These are phyloP conservation scores for Oryza glaberrima DNA, from an alignment of 176 grass and related monocot genomes.

Conservation along the genomic window DNA sequence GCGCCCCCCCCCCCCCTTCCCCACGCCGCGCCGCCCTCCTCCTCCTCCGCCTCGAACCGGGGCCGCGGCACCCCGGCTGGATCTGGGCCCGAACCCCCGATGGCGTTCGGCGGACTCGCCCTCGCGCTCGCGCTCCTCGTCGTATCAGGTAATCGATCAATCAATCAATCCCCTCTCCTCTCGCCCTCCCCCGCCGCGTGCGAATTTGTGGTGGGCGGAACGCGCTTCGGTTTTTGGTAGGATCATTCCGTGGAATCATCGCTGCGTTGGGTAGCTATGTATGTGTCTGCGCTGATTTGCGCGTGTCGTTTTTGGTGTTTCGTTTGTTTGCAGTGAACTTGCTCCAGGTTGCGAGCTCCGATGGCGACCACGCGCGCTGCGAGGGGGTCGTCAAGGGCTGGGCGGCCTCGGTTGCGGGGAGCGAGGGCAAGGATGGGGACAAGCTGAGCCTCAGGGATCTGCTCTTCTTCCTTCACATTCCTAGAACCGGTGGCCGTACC, in stretches of 20 bases:
- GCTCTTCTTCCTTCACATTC: constrained; percentile 96
- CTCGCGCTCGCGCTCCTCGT: constrained; percentile 27
- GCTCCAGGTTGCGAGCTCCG: constrained; percentile 17
- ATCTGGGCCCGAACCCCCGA: constrained; percentile 35
- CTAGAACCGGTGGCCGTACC: constrained; percentile 86
- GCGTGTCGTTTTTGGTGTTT: neutral
- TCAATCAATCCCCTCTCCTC: too few relatives aligned
- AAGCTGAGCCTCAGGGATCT: constrained; percentile 80
- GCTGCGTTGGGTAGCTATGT: too few relatives aligned
- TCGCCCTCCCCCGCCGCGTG: too few relatives aligned
- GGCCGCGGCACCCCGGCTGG: neutral
- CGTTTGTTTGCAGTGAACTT: constrained; percentile 38
- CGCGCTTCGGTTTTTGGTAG: too few relatives aligned
- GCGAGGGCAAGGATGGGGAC: constrained; percentile 40
- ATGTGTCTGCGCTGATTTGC: neutral
- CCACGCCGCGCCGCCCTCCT: neutral
- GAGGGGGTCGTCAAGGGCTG: constrained; percentile 67
- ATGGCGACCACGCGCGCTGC: constrained; percentile 57
- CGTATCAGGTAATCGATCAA: constrained; percentile 32
- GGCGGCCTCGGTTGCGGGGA: constrained; percentile 53
- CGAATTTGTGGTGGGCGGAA: neutral
- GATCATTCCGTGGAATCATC: neutral
- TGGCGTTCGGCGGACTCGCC: constrained; percentile 40
- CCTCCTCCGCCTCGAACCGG: neutral
- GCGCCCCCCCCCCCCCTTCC: neutral